Conservation (phyloP, 225 moss, liverwort and hornwort species). For the Rhytidiadelphus loreus region DNA sequence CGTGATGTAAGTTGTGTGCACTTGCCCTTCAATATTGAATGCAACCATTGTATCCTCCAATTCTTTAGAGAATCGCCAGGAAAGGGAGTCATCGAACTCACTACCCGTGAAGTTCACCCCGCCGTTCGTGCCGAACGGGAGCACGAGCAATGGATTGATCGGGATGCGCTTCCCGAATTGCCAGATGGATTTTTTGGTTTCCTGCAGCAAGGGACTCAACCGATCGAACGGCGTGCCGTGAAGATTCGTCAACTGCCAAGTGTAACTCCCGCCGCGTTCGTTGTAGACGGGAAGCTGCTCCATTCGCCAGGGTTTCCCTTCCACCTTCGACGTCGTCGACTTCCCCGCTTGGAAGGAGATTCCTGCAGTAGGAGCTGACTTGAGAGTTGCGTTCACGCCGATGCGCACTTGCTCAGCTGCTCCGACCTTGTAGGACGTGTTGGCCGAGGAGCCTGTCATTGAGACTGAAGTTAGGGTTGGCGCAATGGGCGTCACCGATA, state of each 20-base stretch:
- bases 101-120: constrained; percentile 23
- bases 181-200: constrained; percentile 22
- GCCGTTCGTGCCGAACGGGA: constrained; percentile 32
- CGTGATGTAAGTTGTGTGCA: constrained; percentile 27
- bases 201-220: constrained; percentile 15
- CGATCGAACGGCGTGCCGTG: constrained; percentile 25
- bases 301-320: constrained; percentile 34
- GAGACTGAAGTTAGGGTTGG: constrained; percentile 10
- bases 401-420: constrained; percentile 12
- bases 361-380: constrained; percentile 17
- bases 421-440: constrained; percentile 22
- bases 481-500: constrained; percentile 10
- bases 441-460: constrained; percentile 27
- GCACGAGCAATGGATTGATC: constrained; percentile 21
- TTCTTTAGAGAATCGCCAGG: constrained; percentile 28
- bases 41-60: constrained; percentile 3
- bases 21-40: constrained; percentile 28
- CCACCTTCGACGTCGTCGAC: constrained; percentile 6
- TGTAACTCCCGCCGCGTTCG: constrained; percentile 33
- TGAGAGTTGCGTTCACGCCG: constrained; percentile 5
- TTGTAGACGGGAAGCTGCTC: constrained; percentile 29
- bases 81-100: constrained; percentile 21
- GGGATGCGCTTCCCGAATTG: constrained; percentile 12
- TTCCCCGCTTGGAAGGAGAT: constrained; percentile 8
- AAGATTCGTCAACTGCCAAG: constrained; percentile 22